These are phyloP conservation scores for Fusarium haematococcum DNA, from an alignment of 2,329 filamentous ascomycete species.

Conservation along the genomic window DNA sequence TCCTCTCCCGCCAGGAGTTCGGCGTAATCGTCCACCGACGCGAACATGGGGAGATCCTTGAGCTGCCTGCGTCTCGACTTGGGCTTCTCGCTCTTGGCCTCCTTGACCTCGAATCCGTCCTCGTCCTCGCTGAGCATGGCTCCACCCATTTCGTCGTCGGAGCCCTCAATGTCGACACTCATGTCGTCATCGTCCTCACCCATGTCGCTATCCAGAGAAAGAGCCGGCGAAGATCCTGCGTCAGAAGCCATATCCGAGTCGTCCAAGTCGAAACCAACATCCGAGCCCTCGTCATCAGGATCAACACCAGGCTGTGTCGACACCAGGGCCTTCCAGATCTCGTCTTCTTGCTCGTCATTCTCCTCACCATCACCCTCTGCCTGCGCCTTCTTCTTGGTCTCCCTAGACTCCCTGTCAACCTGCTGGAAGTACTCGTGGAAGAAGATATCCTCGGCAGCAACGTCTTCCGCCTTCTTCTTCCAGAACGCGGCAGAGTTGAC, in stretches of 20 bases:
- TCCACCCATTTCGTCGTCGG: slow-evolving; percentile 58
- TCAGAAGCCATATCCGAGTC: slow-evolving; percentile 63
- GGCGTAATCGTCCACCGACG: slow-evolving; percentile 93
- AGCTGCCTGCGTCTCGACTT: slow-evolving; percentile 81
- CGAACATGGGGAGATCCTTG: slow-evolving; percentile 91
- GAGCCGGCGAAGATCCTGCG: slow-evolving; percentile 53
- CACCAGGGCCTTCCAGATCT: slow-evolving; percentile 93
- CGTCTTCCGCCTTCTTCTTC: slow-evolving; percentile 88
- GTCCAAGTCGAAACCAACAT: slow-evolving; percentile 62
- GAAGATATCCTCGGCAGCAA: slow-evolving; percentile 93
- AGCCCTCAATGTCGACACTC: slow-evolving; percentile 53
- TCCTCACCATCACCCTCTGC: slow-evolving; percentile 54
- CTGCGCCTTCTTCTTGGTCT: slow-evolving; percentile 65
- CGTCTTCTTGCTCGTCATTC: slow-evolving; percentile 75
- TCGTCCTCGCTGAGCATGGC: slow-evolving; percentile 55
- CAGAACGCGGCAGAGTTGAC: slow-evolving; percentile 93
- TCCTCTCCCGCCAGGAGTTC: slow-evolving; percentile 82
- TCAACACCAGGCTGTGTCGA: slow-evolving; percentile 77
- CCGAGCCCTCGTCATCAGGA: slow-evolving; percentile 60
- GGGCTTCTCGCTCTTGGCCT: slow-evolving; percentile 64
- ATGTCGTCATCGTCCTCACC: slow-evolving; percentile 60
- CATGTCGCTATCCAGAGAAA: slow-evolving; percentile 58
- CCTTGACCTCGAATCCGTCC: slow-evolving; percentile 68
- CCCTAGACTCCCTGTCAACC: slow-evolving; percentile 71
- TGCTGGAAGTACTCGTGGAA: slow-evolving; percentile 97